Conservation (phyloP, 306 rosid species). For the Calophaca sinica region DNA sequence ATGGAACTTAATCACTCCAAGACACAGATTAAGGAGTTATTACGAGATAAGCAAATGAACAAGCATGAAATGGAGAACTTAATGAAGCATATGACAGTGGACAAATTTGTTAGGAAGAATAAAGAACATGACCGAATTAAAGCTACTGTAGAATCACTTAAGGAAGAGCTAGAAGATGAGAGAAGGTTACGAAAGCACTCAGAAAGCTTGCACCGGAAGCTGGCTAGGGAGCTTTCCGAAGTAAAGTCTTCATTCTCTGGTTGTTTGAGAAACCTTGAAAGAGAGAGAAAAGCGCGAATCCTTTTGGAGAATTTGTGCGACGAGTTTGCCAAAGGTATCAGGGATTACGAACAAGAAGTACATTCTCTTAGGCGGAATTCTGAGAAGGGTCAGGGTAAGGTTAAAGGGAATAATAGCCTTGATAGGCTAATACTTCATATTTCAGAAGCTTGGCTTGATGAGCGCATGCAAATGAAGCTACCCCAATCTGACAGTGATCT, state of each 20-base stretch:
- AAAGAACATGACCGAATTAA: conserved; percentile 53
- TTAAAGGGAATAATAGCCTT: conserved; percentile 40
- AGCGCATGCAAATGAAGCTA: conserved; percentile 74
- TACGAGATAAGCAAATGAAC: conserved; percentile 55
- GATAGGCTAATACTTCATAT: conserved; percentile 73
- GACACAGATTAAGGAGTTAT: conserved; percentile 60
- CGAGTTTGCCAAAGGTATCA: conserved; percentile 82
- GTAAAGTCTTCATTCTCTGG: conserved; percentile 62
- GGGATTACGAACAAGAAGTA: conserved; percentile 71
- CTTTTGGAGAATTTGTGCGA: conserved; percentile 82
- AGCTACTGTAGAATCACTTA: conserved; percentile 53
- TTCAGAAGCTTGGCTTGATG: conserved; percentile 94
- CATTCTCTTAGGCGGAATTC: conserved; percentile 56
- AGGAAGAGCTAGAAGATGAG: conserved; percentile 71
- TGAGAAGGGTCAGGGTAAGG: conserved; percentile 52
- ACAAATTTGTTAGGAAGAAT: conserved; percentile 53
- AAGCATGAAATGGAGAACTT: conserved; percentile 60
- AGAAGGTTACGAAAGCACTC: conserved; percentile 69
- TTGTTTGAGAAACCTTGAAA: conserved; percentile 68
- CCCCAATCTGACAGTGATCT: conserved; percentile 46
- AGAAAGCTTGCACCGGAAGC: conserved; percentile 69
- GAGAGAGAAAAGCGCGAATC: conserved; percentile 75
- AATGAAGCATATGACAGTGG: conserved; percentile 51
- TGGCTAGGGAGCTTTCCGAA: conserved; percentile 68
- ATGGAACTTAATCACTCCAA: conserved; percentile 57